phyloP scores from a whole-genome alignment of 768 basidiomycete genomes.

The Psilocybe cubensis region DNA sequence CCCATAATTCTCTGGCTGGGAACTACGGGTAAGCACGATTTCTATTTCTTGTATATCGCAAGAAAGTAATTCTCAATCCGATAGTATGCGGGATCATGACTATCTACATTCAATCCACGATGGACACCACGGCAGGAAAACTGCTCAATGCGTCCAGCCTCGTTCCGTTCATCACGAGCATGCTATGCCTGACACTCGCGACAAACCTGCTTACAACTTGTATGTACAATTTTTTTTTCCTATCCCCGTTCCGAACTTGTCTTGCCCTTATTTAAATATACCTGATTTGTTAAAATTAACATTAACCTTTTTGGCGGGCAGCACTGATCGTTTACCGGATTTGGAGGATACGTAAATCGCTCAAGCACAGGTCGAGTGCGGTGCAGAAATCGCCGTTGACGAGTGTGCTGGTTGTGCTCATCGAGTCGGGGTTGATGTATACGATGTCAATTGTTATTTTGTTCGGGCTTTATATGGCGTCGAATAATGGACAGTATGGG shows the following conservation, averaged over 20 bases:
- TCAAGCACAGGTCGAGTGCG: conserved; percentile 26
- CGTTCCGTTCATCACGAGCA: conserved; percentile 39
- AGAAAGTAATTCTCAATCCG: background rate
- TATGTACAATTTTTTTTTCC: too few species aligned
- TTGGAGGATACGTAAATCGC: conserved; percentile 33
- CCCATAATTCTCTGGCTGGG: conserved; percentile 39
- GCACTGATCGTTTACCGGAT: conserved; percentile 42
- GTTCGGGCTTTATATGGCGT: conserved; percentile 36
- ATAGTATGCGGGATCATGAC: conserved; percentile 37
- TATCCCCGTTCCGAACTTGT: too few species aligned
- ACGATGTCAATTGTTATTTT: conserved; percentile 37
- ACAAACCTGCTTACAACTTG: conserved; percentile 41
- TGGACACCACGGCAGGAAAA: conserved; percentile 23
- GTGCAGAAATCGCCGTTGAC: conserved; percentile 26
- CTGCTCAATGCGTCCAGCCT: conserved; percentile 31
- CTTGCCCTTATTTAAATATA: background rate
- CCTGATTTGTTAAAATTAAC: background rate
- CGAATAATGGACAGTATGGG: conserved; percentile 39
- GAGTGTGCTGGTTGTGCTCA: conserved; percentile 32
- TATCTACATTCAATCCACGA: conserved; percentile 34
- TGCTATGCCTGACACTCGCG: conserved; percentile 38
- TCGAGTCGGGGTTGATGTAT: conserved; percentile 45
- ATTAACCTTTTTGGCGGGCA: conserved; percentile 11
- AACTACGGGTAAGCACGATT: conserved; percentile 30
- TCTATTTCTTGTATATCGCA: background rate